A percentile compares a stretch with the other conserved stretches of the same genome.
These are phyloP conservation scores for Fusarium redolens DNA, from an alignment of 2,329 filamentous ascomycete genomes.

Conservation along the genomic window DNA sequence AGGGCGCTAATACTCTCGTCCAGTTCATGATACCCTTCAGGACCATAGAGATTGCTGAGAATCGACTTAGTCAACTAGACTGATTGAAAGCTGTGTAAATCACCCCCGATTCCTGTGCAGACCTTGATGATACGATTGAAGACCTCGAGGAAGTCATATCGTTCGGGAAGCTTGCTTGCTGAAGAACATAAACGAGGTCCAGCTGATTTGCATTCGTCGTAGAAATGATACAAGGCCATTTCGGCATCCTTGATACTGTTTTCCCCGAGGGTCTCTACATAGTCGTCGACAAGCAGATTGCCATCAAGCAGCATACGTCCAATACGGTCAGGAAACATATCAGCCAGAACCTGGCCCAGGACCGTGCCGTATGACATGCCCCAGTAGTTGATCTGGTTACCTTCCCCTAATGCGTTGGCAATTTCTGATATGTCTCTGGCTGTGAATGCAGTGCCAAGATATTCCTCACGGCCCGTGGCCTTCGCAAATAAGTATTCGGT, in stretches of 20 bases:
- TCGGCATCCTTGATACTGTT: neutral
- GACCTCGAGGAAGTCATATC: neutral
- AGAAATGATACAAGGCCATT: neutral
- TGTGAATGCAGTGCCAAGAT: constrained; percentile 14
- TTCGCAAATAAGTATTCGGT: neutral
- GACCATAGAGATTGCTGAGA: rapidly evolving
- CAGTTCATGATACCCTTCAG: rapidly evolving
- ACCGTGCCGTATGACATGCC: constrained; percentile 43
- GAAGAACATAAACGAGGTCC: neutral
- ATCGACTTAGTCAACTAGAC: rapidly evolving
- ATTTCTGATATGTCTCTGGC: constrained; percentile 52
- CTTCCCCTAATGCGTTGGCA: constrained; percentile 49
- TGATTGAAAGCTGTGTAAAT: neutral
- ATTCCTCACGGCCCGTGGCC: no score
- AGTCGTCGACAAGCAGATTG: constrained; percentile 26
- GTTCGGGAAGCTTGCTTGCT: neutral
- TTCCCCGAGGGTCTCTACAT: neutral
- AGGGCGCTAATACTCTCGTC: neutral
- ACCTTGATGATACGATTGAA: neutral
- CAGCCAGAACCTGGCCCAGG: constrained; percentile 31
- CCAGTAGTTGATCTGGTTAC: constrained; percentile 50
- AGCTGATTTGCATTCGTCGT: constrained; percentile 1
- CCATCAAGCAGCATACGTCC: constrained; percentile 33
- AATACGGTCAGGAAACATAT: constrained; percentile 39
- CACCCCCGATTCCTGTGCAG: neutral